phyloP scores from a whole-genome alignment of 169 alveolate genomes.

The Eimeria praecox region DNA sequence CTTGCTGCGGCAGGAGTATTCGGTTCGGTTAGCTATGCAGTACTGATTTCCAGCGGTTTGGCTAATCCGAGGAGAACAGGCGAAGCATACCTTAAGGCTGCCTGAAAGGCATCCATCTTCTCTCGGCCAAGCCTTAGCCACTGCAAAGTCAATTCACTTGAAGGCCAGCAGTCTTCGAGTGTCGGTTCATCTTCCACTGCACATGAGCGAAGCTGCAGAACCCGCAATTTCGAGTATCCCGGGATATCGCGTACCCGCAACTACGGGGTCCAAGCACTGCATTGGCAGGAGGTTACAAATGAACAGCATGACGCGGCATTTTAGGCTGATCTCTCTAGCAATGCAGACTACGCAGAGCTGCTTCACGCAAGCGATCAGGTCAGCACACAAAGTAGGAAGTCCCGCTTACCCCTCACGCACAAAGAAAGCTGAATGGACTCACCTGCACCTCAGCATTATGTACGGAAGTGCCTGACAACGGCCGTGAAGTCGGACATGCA shows the following conservation, averaged over 20 bases:
- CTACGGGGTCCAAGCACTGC: not conserved
- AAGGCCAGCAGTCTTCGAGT: conserved; percentile 67
- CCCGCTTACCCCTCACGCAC: not conserved
- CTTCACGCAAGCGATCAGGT: not conserved
- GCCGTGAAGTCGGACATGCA: not conserved
- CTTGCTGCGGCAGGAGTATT: not conserved
- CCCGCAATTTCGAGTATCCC: not conserved
- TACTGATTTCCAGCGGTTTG: not conserved
- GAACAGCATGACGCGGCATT: not conserved
- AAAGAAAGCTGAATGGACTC: not conserved
- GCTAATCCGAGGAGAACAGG: not conserved
- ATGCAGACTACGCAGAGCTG: not conserved
- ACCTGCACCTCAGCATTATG: not conserved
- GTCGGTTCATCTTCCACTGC: conserved; percentile 1
- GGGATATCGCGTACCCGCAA: not conserved
- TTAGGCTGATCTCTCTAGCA: not conserved
- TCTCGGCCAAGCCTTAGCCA: conserved; percentile 36
- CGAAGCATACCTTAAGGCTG: not conserved
- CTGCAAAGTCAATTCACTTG: conserved; percentile 24
- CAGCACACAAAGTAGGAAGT: not conserved
- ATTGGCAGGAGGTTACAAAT: not conserved
- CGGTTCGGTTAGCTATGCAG: not conserved
- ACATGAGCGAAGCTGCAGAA: not conserved
- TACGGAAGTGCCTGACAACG: not conserved
- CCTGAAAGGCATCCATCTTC: conserved; percentile 53